Conservation (phyloP, 1,139 yeast species). For the Pneumocystis murina region DNA sequence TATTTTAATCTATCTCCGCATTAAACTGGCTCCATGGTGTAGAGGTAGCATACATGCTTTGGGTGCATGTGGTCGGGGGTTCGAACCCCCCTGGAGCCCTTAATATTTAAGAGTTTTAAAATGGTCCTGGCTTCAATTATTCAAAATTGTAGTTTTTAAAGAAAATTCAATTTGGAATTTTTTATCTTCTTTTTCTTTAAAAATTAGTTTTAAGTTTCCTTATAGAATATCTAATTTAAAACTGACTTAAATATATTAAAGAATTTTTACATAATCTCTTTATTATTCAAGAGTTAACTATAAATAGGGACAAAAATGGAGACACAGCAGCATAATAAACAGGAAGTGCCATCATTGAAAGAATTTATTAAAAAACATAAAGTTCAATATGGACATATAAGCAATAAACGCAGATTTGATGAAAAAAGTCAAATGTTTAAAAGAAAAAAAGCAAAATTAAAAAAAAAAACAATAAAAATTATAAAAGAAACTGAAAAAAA, state of each 20-base stretch:
- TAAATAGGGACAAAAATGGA: constrained; percentile 2
- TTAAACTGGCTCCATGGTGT: not conserved
- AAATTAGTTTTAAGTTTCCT: not conserved
- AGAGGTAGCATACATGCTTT: constrained; percentile 1
- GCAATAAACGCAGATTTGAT: not conserved
- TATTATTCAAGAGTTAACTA: not conserved
- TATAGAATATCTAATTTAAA: not conserved
- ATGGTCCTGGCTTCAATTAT: too few relatives aligned
- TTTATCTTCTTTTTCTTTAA: not conserved
- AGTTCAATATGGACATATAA: not conserved
- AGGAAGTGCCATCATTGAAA: constrained; percentile 5
- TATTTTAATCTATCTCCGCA: not conserved
- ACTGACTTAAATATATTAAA: not conserved
- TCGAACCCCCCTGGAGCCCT: constrained; percentile 1
- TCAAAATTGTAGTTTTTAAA: not conserved
- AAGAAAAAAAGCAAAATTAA: not conserved
- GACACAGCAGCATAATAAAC: constrained; percentile 5
- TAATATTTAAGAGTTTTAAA: not conserved
- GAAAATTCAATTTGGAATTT: not conserved
- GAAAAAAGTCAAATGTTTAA: not conserved
- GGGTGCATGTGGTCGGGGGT: constrained; percentile 1
- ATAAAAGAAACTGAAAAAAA: not conserved
- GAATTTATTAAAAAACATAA: not conserved
- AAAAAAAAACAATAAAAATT: not conserved
- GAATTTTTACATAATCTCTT: not conserved